Base-by-base conservation (phyloP, 2,329 filamentous ascomycete genomes). In the Cryoendolithus antarcticus region DNA sequence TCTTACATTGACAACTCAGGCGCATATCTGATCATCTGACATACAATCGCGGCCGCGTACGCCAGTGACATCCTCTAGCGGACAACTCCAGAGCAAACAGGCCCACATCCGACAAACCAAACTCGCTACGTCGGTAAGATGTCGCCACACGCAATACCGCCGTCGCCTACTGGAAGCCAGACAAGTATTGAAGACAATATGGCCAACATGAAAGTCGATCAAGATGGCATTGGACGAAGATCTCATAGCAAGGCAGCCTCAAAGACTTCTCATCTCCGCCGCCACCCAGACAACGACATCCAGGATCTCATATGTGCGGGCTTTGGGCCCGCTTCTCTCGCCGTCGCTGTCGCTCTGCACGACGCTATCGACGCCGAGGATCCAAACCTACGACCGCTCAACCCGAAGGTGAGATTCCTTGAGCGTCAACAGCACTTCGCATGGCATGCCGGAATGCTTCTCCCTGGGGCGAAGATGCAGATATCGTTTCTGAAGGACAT, bases 401-500 rank as follows among this genome's bases (percentile, higher is more conserved):
- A 61, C 34, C 82, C 85, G 35, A 86, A 82, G 57, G 78, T 93
- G 3, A 72, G 84, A 34, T 96, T 95, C 62, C 64, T 96, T 15
- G 89, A 96, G 67, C 82, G 83, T 60, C 89, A 96, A 62, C 56
- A 69, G 28, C 66, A 71, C 34, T 96, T 96, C 57, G 77, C 82
- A 42, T 96, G 89, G 89, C 89, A 96, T 61, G 79, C 86, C 0
- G 89, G 89, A 43, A 96, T 96, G 89, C 76, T 95, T 43, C 74
- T 96, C 3, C 85, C 86, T 0, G 88, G 86, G 4, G 84, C 88
- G 38, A 86, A 82, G 64, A 96, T 96, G 89, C 89, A 96, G 59
- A 96, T 96, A 51, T 93, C 85, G 7, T 96, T 94, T 67, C 74
- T 96, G 65, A 96, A 96, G 66, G 89, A 96, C 58, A 75, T 96